phyloP scores from a whole-genome alignment of 2,329 filamentous ascomycete species.

The Cercospora sesami region DNA sequence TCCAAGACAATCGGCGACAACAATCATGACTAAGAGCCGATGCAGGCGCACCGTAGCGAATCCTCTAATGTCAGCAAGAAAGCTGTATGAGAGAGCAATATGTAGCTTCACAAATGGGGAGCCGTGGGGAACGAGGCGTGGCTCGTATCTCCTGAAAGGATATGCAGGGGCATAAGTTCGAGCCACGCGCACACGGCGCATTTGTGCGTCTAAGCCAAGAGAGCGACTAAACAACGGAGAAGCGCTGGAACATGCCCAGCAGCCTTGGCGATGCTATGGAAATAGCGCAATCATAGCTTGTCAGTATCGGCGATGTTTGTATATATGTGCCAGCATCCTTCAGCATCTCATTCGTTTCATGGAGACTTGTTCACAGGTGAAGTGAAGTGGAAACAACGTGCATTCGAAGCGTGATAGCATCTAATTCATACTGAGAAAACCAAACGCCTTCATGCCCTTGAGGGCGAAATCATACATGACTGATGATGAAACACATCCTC shows the following conservation, averaged over 20 bases:
- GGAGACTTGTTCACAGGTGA: background rate
- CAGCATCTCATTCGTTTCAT: background rate
- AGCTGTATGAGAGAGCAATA: background rate
- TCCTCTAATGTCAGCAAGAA: background rate
- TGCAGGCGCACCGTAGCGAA: background rate
- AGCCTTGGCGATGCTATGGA: background rate
- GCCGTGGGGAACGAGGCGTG: background rate
- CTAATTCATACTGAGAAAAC: background rate
- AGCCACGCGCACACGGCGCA: background rate
- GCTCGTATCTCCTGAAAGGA: background rate
- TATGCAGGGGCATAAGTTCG: background rate
- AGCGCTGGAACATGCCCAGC: background rate
- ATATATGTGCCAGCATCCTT: background rate
- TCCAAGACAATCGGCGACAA: background rate
- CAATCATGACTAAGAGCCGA: background rate
- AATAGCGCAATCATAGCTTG: background rate
- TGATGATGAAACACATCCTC: constrained; percentile 4
- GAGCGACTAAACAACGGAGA: background rate
- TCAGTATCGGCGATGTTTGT: background rate
- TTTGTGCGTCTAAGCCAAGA: background rate
- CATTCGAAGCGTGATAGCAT: constrained; percentile 3
- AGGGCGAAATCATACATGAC: constrained; percentile 5
- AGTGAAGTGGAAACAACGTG: background rate
- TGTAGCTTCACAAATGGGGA: background rate
- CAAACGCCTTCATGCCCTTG: background rate